These are phyloP conservation scores for Epichloe festucae DNA, from an alignment of 2,329 filamentous ascomycete genomes.

Conservation along the genomic window DNA sequence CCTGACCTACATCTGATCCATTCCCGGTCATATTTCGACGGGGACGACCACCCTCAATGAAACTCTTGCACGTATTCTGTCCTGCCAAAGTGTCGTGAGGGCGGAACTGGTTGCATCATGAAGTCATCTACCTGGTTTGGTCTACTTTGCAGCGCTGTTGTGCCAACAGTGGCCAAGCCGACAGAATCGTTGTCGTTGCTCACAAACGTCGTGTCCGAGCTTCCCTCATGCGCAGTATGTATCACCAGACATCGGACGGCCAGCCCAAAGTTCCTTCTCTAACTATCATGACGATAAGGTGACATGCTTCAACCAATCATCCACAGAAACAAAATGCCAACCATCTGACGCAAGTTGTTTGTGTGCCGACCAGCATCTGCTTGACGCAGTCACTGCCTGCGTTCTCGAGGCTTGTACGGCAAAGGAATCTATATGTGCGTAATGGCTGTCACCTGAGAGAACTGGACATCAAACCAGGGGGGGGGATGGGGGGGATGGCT, in stretches of 20 bases:
- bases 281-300: background rate
- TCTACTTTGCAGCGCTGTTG: background rate
- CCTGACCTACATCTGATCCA: too few relatives aligned
- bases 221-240: background rate
- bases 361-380: background rate
- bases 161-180: background rate
- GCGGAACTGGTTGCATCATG: background rate
- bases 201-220: background rate
- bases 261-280: background rate
- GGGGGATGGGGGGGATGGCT: too few relatives aligned
- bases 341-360: background rate
- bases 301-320: background rate
- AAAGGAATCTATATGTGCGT: conserved; percentile 1
- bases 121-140: background rate
- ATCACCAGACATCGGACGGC: background rate
- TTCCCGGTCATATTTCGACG: too few relatives aligned
- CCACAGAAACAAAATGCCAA: background rate
- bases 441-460: too few relatives aligned
- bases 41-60: too few relatives aligned
- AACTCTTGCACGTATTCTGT: background rate
- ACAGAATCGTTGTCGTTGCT: background rate
- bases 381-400: background rate
- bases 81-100: background rate
- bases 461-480: too few relatives aligned
- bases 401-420: background rate